A percentile compares a stretch with the other conserved stretches of the same genome.
These are phyloP conservation scores for Fusarium vanettenii DNA, from an alignment of 2,329 filamentous ascomycete genomes.

Conservation along the genomic window DNA sequence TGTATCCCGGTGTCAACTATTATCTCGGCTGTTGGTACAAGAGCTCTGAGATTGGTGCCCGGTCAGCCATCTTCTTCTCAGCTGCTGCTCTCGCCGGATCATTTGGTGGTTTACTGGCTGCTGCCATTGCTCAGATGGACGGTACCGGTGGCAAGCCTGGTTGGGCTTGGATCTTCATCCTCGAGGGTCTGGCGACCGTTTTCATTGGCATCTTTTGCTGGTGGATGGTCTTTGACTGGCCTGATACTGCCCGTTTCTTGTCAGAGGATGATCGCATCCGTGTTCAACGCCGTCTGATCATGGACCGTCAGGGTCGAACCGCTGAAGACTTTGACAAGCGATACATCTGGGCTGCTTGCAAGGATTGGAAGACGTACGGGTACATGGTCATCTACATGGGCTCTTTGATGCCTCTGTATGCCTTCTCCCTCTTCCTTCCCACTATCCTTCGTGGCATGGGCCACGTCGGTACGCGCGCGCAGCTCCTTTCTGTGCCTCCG, in stretches of 20 bases:
- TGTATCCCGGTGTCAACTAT: conserved; percentile 73
- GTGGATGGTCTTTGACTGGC: conserved; percentile 83
- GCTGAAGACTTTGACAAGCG: conserved; percentile 76
- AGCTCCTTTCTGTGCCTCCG: conserved; percentile 69
- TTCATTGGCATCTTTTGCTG: conserved; percentile 73
- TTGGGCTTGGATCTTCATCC: conserved; percentile 73
- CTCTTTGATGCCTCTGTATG: conserved; percentile 61
- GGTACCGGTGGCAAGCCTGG: conserved; percentile 64
- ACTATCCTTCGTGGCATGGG: conserved; percentile 61
- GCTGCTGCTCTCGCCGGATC: conserved; percentile 81
- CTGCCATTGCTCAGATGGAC: conserved; percentile 75
- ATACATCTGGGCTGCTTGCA: conserved; percentile 76
- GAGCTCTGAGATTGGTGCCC: conserved; percentile 78
- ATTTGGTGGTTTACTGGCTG: conserved; percentile 77
- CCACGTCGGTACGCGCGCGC: conserved; percentile 54
- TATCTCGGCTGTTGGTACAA: conserved; percentile 86
- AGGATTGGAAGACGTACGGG: conserved; percentile 80
- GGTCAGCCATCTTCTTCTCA: conserved; percentile 82
- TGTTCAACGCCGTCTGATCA: conserved; percentile 75
- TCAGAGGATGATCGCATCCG: conserved; percentile 72
- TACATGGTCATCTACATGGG: conserved; percentile 62
- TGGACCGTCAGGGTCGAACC: conserved; percentile 76
- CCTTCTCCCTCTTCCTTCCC: conserved; percentile 67
- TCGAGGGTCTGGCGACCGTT: conserved; percentile 77
- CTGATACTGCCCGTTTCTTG: conserved; percentile 78